Percentiles rank a stretch among this genome's conserved stretches.
Conservation (phyloP, 148 eudicot species). For the Mesembryanthemum crystallinum region DNA sequence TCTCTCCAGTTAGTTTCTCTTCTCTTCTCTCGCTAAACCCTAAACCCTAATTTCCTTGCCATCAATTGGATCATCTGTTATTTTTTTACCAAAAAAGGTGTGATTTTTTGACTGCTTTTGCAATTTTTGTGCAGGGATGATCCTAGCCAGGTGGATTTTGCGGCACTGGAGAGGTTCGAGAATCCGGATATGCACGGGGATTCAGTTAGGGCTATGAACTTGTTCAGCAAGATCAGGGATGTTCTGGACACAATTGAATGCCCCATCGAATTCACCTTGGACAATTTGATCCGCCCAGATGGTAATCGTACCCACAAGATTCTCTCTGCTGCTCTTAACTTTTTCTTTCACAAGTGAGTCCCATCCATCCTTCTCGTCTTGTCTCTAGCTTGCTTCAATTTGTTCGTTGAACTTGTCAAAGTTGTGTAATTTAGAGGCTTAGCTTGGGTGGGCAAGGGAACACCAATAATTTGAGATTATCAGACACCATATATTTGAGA, state of each 20-base stretch:
- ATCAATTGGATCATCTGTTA: not conserved
- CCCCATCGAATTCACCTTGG: conserved; percentile 47
- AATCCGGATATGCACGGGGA: conserved; percentile 74
- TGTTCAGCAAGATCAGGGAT: conserved; percentile 48
- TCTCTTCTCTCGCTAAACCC: conserved; percentile 10
- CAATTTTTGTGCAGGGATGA: conserved; percentile 61
- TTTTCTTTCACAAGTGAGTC: conserved; percentile 59
- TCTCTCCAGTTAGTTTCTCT: conserved; percentile 37
- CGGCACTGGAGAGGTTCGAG: conserved; percentile 62
- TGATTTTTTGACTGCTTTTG: not conserved
- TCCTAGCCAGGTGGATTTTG: conserved; percentile 58
- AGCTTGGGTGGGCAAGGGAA: not conserved
- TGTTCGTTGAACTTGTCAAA: not conserved
- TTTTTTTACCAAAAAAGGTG: not conserved
- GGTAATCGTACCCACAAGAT: conserved; percentile 53
- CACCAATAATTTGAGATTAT: not conserved
- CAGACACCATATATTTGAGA: no score
- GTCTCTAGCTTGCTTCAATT: not conserved
- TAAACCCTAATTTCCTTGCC: conserved; percentile 5
- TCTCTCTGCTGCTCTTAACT: conserved; percentile 66
- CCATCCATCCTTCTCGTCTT: not conserved
- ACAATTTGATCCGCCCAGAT: conserved; percentile 71
- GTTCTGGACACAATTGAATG: conserved; percentile 47
- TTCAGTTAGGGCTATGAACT: conserved; percentile 47
- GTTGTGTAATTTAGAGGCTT: not conserved